Evolutionary conservation across 202 grass and related monocot genomes (phyloP).

Genomic region (Bolboschoenoplectus hybrid): DNA sequence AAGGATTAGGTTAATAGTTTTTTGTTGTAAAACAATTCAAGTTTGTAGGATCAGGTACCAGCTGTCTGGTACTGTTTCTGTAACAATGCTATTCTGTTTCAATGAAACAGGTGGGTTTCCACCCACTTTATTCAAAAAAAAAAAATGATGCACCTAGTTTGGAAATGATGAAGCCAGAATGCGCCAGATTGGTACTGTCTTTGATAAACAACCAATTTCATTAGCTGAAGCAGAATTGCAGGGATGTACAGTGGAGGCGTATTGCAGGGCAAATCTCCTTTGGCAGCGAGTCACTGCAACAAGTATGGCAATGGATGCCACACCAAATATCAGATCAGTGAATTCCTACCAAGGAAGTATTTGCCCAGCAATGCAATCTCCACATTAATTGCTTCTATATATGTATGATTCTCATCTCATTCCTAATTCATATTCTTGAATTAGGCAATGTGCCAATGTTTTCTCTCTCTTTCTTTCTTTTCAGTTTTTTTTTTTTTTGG

Average conservation of each 20-base stretch:
- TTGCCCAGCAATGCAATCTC: conserved; percentile 63
- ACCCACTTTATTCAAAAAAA: not conserved
- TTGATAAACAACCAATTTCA: not conserved
- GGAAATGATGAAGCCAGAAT: conserved; percentile 21
- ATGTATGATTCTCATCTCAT: not conserved
- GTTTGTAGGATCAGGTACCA: too few relatives aligned
- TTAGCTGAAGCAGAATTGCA: not conserved
- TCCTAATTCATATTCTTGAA: not conserved
- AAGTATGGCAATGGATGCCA: not conserved
- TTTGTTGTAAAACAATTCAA: too few relatives aligned
- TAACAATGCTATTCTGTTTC: too few relatives aligned
- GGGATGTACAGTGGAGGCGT: not conserved
- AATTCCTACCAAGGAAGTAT: conserved; percentile 60
- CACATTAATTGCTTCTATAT: conserved; percentile 15
- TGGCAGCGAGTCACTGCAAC: conserved; percentile 43
- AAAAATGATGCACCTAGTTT: not conserved
- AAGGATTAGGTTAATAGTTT: too few relatives aligned
- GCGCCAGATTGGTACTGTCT: not conserved
- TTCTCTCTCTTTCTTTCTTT: not conserved
- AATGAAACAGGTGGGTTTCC: too few relatives aligned
- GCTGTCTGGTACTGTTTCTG: too few relatives aligned
- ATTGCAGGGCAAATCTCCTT: conserved; percentile 78
- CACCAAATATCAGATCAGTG: not conserved
- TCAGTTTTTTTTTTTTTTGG: not conserved
- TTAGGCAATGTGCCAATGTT: not conserved